These are phyloP conservation scores for Millerago galiae DNA, from an alignment of 805 yeast genomes.

Conservation along the genomic window DNA sequence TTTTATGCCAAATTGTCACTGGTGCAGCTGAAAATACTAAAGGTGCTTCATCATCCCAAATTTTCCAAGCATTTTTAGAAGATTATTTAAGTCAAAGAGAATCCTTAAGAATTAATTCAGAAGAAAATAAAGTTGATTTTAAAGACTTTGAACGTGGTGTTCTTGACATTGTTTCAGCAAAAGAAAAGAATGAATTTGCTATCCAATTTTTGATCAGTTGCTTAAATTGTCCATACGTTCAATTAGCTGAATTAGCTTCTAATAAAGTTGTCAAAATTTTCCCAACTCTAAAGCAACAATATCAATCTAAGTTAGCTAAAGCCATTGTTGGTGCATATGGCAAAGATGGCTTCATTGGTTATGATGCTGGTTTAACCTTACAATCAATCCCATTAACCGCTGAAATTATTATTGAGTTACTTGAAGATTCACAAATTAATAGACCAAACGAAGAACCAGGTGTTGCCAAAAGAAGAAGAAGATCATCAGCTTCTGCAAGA, in stretches of 20 bases:
- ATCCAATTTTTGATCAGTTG: constrained; percentile 54
- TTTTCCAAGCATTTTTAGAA: constrained; percentile 40
- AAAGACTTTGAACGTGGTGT: constrained; percentile 50
- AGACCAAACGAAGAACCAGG: constrained; percentile 31
- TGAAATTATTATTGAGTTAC: constrained; percentile 50
- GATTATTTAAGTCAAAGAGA: constrained; percentile 42
- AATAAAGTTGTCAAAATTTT: constrained; percentile 51
- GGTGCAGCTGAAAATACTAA: constrained; percentile 29
- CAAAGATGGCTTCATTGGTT: constrained; percentile 33
- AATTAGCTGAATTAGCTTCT: constrained; percentile 42
- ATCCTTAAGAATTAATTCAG: constrained; percentile 37
- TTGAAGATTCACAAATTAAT: constrained; percentile 54
- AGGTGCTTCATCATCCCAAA: constrained; percentile 39
- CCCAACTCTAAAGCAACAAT: constrained; percentile 47
- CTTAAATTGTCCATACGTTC: constrained; percentile 39
- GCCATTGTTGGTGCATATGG: constrained; percentile 52
- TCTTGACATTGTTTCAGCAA: constrained; percentile 52
- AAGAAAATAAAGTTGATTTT: constrained; percentile 43
- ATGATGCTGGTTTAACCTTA: constrained; percentile 48
- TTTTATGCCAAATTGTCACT: constrained; percentile 40
- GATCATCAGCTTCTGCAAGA: constrained; percentile 69
- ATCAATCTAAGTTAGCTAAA: constrained; percentile 51
- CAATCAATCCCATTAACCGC: constrained; percentile 50
- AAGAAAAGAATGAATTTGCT: constrained; percentile 51
- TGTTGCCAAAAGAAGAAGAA: constrained; percentile 75